A percentile compares a stretch with the other conserved stretches of the same genome.
Evolutionary conservation across 106 monocot species (phyloP).

Genomic region (Dioscorea zingiberensis): DNA sequence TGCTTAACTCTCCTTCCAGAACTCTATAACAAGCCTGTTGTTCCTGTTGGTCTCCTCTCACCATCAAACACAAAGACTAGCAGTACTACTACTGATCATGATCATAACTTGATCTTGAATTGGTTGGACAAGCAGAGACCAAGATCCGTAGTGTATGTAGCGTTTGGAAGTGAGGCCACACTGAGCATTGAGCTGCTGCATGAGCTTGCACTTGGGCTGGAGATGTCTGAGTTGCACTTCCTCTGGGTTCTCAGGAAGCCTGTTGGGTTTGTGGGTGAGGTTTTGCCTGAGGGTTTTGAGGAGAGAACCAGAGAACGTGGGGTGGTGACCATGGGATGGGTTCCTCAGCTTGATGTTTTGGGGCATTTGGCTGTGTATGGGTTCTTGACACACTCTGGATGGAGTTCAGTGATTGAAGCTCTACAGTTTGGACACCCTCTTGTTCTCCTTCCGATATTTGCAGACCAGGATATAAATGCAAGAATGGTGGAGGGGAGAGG

Average conservation of each 20-base stretch:
- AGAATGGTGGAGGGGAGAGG: slow-evolving; percentile 6
- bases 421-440: slow-evolving; percentile 7
- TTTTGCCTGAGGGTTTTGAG: slow-evolving; percentile 27
- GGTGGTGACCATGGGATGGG: slow-evolving; percentile 14
- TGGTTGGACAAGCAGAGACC: slow-evolving; percentile 17
- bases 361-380: slow-evolving; percentile 20
- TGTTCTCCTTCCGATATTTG: slow-evolving; percentile 14
- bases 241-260: slow-evolving; percentile 32
- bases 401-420: slow-evolving; percentile 22
- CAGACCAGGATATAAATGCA: slow-evolving; percentile 21
- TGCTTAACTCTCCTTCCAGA: slow-evolving; percentile 6
- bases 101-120: neutral
- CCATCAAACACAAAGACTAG: neutral
- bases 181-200: slow-evolving; percentile 13
- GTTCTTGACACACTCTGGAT: slow-evolving; percentile 27
- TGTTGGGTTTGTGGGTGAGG: neutral
- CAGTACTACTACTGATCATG: neutral
- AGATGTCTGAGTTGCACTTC: slow-evolving; percentile 19
- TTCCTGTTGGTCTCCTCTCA: slow-evolving; percentile 28
- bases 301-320: slow-evolving; percentile 9
- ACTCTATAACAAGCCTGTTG: slow-evolving; percentile 25
- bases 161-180: slow-evolving; percentile 23
- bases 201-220: slow-evolving; percentile 30
- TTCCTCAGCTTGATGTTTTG: slow-evolving; percentile 25
- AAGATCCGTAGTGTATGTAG: slow-evolving; percentile 16